Percentiles rank a stretch among this genome's conserved stretches.
Conservation (phyloP, 345 rosid species). For the Cardiospermum halicacabum region DNA sequence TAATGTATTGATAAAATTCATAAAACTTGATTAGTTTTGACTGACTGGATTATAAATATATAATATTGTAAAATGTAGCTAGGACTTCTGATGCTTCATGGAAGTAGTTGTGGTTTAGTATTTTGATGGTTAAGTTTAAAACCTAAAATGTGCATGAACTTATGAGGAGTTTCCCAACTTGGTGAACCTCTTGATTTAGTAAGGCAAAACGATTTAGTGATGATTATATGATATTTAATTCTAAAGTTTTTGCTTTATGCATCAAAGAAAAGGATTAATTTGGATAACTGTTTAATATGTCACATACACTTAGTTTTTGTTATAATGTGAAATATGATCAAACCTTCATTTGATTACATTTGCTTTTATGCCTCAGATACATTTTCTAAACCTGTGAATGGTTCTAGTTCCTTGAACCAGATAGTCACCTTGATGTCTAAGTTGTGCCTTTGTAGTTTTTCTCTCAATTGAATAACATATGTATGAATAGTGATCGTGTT, state of each 20-base stretch:
- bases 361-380: slow-evolving; percentile 45
- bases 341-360: not conserved
- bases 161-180: not conserved
- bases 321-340: not conserved
- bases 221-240: not conserved
- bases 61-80: not conserved
- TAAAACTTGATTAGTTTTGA: not conserved
- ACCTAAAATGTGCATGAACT: not conserved
- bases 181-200: not conserved
- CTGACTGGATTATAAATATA: not conserved
- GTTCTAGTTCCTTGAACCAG: slow-evolving; percentile 55
- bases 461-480: not conserved
- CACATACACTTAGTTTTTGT: not conserved
- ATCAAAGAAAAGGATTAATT: too few relatives aligned
- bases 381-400: slow-evolving; percentile 57
- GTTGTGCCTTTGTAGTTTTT: slow-evolving; percentile 17
- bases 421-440: slow-evolving; percentile 84
- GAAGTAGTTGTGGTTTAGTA: not conserved
- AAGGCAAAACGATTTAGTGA: not conserved
- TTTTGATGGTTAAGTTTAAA: not conserved
- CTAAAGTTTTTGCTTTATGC: too few relatives aligned
- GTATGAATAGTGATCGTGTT: not conserved
- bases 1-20: not conserved
- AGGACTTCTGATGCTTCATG: not conserved
- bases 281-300: not conserved